Evolutionary conservation across 1,139 yeast species (phyloP).

Genomic region (Geotrichum reessii): DNA sequence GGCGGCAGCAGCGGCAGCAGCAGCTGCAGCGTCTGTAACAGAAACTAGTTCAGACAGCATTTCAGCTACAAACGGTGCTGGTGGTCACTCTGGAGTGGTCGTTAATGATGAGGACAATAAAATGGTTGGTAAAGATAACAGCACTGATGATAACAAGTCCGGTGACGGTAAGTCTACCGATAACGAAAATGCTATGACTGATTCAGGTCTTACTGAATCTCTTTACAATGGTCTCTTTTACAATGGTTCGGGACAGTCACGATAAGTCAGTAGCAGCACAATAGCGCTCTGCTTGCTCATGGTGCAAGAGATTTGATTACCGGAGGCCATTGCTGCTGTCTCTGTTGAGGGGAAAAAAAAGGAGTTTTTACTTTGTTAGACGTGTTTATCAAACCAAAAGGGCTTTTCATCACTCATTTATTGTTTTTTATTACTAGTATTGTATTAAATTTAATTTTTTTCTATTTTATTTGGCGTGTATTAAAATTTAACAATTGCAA

Average conservation of each 20-base stretch:
- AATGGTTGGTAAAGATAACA: neutral
- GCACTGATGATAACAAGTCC: neutral
- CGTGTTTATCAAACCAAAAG: too few relatives aligned
- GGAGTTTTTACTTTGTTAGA: too few relatives aligned
- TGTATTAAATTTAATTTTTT: neutral
- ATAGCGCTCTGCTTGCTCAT: neutral
- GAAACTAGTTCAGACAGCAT: slow-evolving; percentile 1
- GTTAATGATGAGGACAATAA: neutral
- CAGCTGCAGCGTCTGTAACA: slow-evolving; percentile 15
- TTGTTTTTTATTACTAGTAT: neutral
- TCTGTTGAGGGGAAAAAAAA: too few relatives aligned
- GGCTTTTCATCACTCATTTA: neutral
- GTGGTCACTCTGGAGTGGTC: neutral
- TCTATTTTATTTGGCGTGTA: neutral
- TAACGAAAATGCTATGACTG: neutral
- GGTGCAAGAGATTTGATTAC: neutral
- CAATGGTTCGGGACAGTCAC: neutral
- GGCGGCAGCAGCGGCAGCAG: slow-evolving; percentile 17
- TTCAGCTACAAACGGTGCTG: slow-evolving; percentile 1
- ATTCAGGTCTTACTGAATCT: neutral
- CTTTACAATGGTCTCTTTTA: neutral
- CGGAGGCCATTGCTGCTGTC: neutral
- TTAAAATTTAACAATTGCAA: too few relatives aligned
- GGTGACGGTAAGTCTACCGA: neutral
- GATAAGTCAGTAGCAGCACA: neutral